Evolutionary conservation across 306 rosid species (phyloP), one percentile per base, ranked within the genome.

Genomic region (cucumber (Cucumis sativus)): DNA sequence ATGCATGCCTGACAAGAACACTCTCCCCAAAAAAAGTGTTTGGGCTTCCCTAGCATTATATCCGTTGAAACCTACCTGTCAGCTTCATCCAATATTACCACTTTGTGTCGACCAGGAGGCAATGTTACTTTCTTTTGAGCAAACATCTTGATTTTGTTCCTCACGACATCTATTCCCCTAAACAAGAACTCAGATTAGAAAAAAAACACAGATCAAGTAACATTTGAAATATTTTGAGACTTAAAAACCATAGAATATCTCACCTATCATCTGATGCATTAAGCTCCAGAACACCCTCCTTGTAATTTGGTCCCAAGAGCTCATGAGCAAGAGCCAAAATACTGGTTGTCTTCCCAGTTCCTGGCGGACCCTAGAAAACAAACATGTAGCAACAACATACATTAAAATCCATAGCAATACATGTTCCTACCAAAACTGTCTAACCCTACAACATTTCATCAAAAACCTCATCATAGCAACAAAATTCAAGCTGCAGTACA

Each of bases 131-230:
- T 92, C 87, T 87, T 92, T 64, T 95, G 97, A 14, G 98, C 97
- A 89, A 95, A 95, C 98, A 92, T 92, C 83, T 95, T 95, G 77
- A 95, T 92, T 80, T 92, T 95, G 86, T 92, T 95, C 91, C 98
- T 88, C 85, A 95, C 98, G 70, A 95, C 98, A 79, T 95, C 98
- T 33, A 95, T 95, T 80, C 98, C 98, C 82, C 98, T 90, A 58
- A 28, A 85, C 8, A 58, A 28, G 69, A 78, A 71, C 71, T 9
- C 3, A 7, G n/a, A 14, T 68, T 28, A 63, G 47, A 18, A 37
- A 71, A 23, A 64, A 14, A 74, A 11, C 9, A 33, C 58, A 6
- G 25, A 21, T 14, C 28, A 52, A 69, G 39, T 52, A 52, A 25
- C 14, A 6, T 74, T 21, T 6, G 75, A 30, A 51, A 69, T 6